Conservation (phyloP, 2,329 filamentous ascomycete species). For the Arthrobotrys iridis region DNA sequence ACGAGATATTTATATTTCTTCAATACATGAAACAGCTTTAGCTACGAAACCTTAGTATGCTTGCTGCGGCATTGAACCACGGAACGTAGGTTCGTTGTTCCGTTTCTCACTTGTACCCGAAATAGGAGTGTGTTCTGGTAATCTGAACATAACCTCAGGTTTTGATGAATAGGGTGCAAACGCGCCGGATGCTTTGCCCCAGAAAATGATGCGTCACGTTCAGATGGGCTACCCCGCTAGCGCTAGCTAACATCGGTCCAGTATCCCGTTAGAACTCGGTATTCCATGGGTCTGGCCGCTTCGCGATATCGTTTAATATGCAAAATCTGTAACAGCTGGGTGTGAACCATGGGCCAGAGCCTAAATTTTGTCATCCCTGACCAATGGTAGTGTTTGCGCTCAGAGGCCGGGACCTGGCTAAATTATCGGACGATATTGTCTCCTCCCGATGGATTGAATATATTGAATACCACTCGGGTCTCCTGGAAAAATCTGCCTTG, state of each 20-base stretch:
- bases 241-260: background rate
- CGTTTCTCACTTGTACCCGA: background rate
- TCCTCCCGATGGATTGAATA: too few relatives aligned
- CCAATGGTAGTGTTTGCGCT: too few relatives aligned
- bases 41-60: too few relatives aligned
- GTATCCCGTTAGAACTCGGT: background rate
- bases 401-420: conserved; percentile 8
- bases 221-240: background rate
- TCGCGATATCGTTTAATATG: background rate
- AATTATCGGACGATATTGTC: background rate
- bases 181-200: too few relatives aligned
- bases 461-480: too few relatives aligned
- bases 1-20: background rate
- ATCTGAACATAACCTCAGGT: too few relatives aligned
- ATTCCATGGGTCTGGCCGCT: conserved; percentile 1
- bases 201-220: background rate
- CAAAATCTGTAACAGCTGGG: background rate
- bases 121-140: too few relatives aligned
- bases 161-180: too few relatives aligned
- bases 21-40: background rate
- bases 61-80: background rate
- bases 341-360: conserved; percentile 2
- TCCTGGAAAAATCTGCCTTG: background rate
- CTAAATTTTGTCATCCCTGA: conserved; percentile 5
- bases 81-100: background rate